Evolutionary conservation across 2,329 filamentous ascomycete species (phyloP).

Genomic region (Moelleriella libera): DNA sequence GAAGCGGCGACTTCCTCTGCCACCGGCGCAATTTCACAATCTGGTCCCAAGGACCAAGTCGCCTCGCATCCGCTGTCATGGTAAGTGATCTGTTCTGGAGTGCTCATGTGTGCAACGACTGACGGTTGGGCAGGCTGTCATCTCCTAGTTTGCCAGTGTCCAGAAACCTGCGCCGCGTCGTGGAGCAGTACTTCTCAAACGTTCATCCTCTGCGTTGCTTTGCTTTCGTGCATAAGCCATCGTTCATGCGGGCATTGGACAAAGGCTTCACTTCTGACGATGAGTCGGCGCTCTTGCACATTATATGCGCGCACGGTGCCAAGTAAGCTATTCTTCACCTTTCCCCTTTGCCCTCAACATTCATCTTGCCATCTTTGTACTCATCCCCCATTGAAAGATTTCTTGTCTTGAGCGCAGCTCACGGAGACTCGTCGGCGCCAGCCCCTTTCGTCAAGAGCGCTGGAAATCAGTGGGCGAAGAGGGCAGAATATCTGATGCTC

Average conservation of each 20-base stretch:
- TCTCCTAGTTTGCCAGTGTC: conserved; percentile 16
- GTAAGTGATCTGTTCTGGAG: neutral
- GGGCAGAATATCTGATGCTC: conserved; percentile 19
- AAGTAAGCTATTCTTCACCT: conserved; percentile 12
- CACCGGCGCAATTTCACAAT: neutral
- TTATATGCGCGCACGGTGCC: conserved; percentile 23
- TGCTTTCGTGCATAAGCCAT: conserved; percentile 24
- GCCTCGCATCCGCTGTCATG: conserved; percentile 3
- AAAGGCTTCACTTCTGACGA: conserved; percentile 20
- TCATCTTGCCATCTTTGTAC: no score
- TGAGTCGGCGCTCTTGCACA: conserved; percentile 20
- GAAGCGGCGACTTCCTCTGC: neutral
- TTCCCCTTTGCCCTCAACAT: no score
- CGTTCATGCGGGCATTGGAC: conserved; percentile 22
- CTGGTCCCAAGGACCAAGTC: neutral
- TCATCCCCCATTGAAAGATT: conserved; percentile 12
- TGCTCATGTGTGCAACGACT: neutral
- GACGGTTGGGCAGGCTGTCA: conserved; percentile 14
- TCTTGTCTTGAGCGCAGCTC: conserved; percentile 14
- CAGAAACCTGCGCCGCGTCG: conserved; percentile 19
- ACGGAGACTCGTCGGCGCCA: conserved; percentile 16
- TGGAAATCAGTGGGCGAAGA: conserved; percentile 23
- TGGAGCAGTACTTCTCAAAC: conserved; percentile 24
- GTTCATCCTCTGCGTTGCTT: conserved; percentile 26
- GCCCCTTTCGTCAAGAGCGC: conserved; percentile 16